Evolutionary conservation across 2,329 filamentous ascomycete species (phyloP), one percentile per base, ranked within the genome.

Genomic region (Coleophoma crateriformis): DNA sequence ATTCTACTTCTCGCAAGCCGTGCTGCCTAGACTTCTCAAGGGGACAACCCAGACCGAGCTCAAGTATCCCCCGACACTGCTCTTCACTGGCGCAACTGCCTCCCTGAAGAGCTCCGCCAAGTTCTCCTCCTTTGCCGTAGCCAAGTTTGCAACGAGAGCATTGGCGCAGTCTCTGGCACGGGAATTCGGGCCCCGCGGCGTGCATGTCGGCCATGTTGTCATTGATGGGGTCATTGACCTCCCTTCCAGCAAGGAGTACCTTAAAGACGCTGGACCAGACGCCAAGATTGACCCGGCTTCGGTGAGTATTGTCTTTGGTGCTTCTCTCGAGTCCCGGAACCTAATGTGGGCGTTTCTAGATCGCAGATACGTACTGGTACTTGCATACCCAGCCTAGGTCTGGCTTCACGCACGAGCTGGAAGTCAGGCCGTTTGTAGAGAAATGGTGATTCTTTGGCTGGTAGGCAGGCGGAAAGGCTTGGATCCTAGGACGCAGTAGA

Each of bases 41-140:
- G 73, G 80, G 22, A 74, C 82, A 0, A 76, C 80, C 1, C 62
- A 65, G 40, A 66, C 67, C 0, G 67, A 70, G 45, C 71, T 77
- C 33, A 38, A 38, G 35, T 67, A 88, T 60, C 87, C 88, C 2
- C 88, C 88, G 0, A 85, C 85, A 1, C 72, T 95, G 15, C 84
- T 95, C 62, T 87, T 94, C 69, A 94, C 89, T 0, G 90, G 90
- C 27, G 89, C 90, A 0, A 95, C 89, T 0, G 90, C 88, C 0
- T 87, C 85, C 0, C 58, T 91, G 32, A 87, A 83, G 61, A 86
- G 85, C 7, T 87, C 82, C 15, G 81, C 86, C 1, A 69, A 73
- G 15, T 87, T 89, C 64, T 72, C 81, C 1, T 69, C 77, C 12
- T 92, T 95, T 61, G 85, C 88, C 1, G 79, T 82, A 1, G 85